A percentile compares a stretch with the other conserved stretches of the same genome.
These are phyloP conservation scores for Quercus variabilis DNA, from an alignment of 306 rosid species.

Conservation along the genomic window DNA sequence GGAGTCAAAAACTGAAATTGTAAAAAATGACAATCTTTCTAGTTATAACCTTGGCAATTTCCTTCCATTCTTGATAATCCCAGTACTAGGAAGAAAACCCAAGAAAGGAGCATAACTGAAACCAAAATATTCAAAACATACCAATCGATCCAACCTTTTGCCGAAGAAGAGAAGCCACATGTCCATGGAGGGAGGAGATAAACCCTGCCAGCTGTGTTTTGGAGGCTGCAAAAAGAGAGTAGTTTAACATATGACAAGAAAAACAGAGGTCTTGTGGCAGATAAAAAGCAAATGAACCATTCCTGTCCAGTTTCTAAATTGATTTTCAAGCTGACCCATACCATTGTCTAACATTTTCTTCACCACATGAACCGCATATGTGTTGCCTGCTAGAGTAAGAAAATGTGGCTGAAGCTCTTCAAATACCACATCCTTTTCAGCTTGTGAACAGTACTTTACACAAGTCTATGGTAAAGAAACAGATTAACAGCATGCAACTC, in stretches of 20 bases:
- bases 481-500: slow-evolving; percentile 16
- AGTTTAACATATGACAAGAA: slow-evolving; percentile 8
- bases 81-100: not conserved
- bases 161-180: slow-evolving; percentile 89
- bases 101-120: slow-evolving; percentile 1
- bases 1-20: not conserved
- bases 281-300: not conserved
- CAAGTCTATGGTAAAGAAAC: slow-evolving; percentile 55
- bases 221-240: slow-evolving; percentile 56
- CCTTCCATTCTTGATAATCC: not conserved
- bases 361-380: slow-evolving; percentile 84
- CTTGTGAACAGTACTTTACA: slow-evolving; percentile 82
- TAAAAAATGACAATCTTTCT: not conserved
- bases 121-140: slow-evolving; percentile 28
- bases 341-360: slow-evolving; percentile 89
- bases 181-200: slow-evolving; percentile 78
- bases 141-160: slow-evolving; percentile 95
- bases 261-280: not conserved
- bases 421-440: slow-evolving; percentile 69
- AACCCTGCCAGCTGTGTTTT: slow-evolving; percentile 72
- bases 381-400: slow-evolving; percentile 64
- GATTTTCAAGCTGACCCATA: slow-evolving; percentile 29
- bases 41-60: not conserved
- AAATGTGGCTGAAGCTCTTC: slow-evolving; percentile 88
- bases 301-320: not conserved